These are phyloP conservation scores for Aristolochia fimbriata DNA, from an alignment of 164 flowering plant species.

Conservation along the genomic window DNA sequence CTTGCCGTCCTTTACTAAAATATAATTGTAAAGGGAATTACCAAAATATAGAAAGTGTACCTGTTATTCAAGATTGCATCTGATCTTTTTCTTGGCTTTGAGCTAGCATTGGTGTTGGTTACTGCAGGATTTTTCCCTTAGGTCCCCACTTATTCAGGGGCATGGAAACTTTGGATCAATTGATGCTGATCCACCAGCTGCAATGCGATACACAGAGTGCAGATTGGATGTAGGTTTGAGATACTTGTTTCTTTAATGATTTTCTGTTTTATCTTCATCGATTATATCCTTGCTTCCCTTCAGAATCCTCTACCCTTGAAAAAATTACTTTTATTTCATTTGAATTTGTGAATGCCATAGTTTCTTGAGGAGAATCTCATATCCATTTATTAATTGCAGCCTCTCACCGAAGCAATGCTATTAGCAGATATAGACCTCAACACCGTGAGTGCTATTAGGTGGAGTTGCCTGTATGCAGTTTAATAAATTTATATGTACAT, in stretches of 20 bases:
- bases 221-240: constrained; percentile 62
- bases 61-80: neutral
- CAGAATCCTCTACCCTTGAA: no score
- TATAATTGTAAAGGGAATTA: no score
- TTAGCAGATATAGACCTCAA: constrained; percentile 77
- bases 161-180: constrained; percentile 99
- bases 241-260: neutral
- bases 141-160: constrained; percentile 76
- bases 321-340: no score
- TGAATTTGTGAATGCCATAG: no score
- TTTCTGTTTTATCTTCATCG: neutral
- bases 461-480: neutral
- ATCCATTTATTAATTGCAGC: constrained; percentile 32
- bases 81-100: neutral
- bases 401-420: constrained; percentile 81
- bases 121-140: constrained; percentile 80
- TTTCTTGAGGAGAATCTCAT: neutral
- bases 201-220: constrained; percentile 98
- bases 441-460: constrained; percentile 37
- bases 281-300: neutral
- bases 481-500: no score
- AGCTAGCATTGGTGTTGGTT: neutral
- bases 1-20: no score
- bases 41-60: no score
- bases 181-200: constrained; percentile 98